A percentile compares a stretch with the other conserved stretches of the same genome.
Evolutionary conservation across 2,329 filamentous ascomycete species (phyloP).

Genomic region (Aspergillus cejpii): DNA sequence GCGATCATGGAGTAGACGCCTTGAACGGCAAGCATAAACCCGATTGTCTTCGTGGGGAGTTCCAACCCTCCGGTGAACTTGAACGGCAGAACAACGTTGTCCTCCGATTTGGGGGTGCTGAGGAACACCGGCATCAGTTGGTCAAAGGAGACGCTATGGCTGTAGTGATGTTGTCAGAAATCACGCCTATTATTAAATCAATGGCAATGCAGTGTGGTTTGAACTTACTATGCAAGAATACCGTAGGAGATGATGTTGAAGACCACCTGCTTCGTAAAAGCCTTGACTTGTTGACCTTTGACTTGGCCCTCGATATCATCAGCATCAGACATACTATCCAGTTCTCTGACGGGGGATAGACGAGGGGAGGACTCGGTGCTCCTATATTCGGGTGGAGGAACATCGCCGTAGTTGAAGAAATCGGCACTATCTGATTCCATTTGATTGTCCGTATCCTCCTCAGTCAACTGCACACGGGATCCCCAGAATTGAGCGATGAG

Average conservation of each 20-base stretch:
- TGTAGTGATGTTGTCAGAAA: constrained; percentile 40
- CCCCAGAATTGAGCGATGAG: constrained; percentile 43
- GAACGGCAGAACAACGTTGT: constrained; percentile 63
- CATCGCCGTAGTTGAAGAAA: constrained; percentile 55
- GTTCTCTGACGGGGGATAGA: constrained; percentile 33
- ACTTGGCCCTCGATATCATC: constrained; percentile 39
- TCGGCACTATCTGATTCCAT: constrained; percentile 39
- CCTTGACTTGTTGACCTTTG: constrained; percentile 46
- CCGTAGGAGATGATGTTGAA: constrained; percentile 86
- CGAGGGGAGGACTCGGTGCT: constrained; percentile 51
- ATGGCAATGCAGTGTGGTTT: constrained; percentile 1
- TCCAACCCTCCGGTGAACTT: constrained; percentile 83
- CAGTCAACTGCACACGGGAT: constrained; percentile 24
- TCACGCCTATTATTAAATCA: constrained; percentile 38
- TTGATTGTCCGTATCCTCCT: constrained; percentile 38
- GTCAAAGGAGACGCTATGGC: constrained; percentile 95
- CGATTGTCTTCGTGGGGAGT: constrained; percentile 74
- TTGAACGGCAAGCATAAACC: constrained; percentile 80
- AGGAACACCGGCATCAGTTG: constrained; percentile 89
- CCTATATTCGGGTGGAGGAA: constrained; percentile 62
- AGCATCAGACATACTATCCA: constrained; percentile 27
- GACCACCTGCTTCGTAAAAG: constrained; percentile 78
- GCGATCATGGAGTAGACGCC: constrained; percentile 83
- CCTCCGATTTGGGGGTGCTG: constrained; percentile 56
- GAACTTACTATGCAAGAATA: constrained; percentile 84